Evolutionary conservation across 768 basidiomycete genomes (phyloP).

Genomic region (Trametes cingulata): DNA sequence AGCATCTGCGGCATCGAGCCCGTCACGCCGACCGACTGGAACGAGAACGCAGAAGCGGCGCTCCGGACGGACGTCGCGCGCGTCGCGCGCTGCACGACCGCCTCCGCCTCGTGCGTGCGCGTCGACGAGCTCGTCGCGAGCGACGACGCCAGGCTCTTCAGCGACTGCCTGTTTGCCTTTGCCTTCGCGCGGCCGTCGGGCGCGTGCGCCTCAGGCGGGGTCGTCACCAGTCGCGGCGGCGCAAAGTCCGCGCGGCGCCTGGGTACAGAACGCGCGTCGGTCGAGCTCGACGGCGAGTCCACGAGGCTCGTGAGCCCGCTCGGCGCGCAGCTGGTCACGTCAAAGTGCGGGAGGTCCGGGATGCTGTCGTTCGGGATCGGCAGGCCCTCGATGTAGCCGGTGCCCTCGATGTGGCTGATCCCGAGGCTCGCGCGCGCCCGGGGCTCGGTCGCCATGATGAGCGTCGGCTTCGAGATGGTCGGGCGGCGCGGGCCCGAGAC

Average conservation of each 20-base stretch:
- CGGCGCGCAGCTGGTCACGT: constrained; percentile 37
- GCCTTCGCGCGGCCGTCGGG: too few species aligned
- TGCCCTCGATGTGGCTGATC: too few species aligned
- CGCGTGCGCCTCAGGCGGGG: constrained; percentile 37
- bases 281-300: constrained; percentile 66
- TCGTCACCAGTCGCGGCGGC: constrained; percentile 49
- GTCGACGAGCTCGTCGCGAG: constrained; percentile 36
- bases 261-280: constrained; percentile 64
- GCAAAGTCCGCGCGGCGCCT: constrained; percentile 69
- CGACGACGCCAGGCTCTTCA: constrained; percentile 23
- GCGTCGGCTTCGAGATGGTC: constrained; percentile 61
- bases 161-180: constrained; percentile 33
- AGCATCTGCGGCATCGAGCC: too few species aligned
- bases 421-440: background rate
- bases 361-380: constrained; percentile 11
- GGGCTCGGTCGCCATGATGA: constrained; percentile 31
- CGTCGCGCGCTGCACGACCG: constrained; percentile 47
- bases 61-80: constrained; percentile 58
- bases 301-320: constrained; percentile 45
- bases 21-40: constrained; percentile 26
- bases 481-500: constrained; percentile 34
- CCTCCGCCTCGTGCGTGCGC: constrained; percentile 43
- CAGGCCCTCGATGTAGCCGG: constrained; percentile 21
- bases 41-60: constrained; percentile 40
- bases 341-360: constrained; percentile 3